Percentiles rank a stretch among this genome's conserved stretches.
phyloP scores from a whole-genome alignment of 192 early-diverging fungal species.

The Coemansia sp. region DNA sequence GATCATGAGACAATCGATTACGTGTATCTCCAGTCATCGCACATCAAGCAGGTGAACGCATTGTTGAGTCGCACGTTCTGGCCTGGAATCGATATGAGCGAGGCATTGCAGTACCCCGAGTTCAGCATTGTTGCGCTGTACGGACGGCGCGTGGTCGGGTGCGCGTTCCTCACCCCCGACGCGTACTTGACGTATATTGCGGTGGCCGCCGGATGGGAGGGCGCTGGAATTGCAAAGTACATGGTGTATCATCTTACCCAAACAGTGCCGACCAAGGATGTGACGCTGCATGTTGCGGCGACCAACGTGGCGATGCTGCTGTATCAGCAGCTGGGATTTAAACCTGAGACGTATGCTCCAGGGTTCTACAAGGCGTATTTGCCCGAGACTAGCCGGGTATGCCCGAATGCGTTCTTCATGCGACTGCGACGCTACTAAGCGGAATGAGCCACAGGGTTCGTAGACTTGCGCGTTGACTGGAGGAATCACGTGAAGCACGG shows the following conservation, averaged over 20 bases:
- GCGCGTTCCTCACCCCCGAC: conserved; percentile 90
- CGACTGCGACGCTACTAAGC: conserved; percentile 64
- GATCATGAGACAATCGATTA: conserved; percentile 70
- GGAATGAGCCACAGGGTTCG: background rate
- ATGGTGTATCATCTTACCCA: conserved; percentile 87
- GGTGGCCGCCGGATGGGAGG: conserved; percentile 82
- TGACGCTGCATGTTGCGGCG: conserved; percentile 90
- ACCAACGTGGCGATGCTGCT: conserved; percentile 91
- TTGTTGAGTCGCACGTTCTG: conserved; percentile 77
- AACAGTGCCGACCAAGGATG: conserved; percentile 70
- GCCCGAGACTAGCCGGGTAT: conserved; percentile 66
- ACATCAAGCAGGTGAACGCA: conserved; percentile 73
- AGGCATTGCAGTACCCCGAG: conserved; percentile 78
- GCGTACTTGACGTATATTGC: conserved; percentile 88
- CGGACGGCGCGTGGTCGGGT: conserved; percentile 76
- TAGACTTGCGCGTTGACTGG: background rate
- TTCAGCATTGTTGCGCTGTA: conserved; percentile 84
- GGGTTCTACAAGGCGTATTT: conserved; percentile 91
- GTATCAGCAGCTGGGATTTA: conserved; percentile 92
- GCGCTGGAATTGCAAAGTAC: conserved; percentile 76
- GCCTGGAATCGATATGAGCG: conserved; percentile 87
- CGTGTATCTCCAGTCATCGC: conserved; percentile 69
- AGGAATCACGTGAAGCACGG: background rate
- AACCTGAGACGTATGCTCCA: conserved; percentile 88
- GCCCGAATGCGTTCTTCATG: conserved; percentile 88